These are phyloP conservation scores for Musa balbisiana DNA, from an alignment of 202 grass and related monocot species.

Conservation along the genomic window DNA sequence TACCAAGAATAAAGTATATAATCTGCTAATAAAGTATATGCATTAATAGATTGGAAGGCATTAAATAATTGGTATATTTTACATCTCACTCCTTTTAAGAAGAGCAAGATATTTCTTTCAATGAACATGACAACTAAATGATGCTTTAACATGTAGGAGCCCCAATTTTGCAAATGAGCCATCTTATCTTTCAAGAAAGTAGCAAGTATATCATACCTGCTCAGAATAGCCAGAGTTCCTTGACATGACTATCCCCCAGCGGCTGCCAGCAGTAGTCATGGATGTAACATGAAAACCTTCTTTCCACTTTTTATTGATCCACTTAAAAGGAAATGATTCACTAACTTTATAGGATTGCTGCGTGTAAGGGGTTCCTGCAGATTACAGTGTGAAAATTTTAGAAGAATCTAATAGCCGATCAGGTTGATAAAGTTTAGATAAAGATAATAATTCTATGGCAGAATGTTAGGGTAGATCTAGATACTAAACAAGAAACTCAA, in stretches of 20 bases:
- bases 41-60: not conserved
- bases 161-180: not conserved
- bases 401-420: too few relatives aligned
- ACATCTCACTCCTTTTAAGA: not conserved
- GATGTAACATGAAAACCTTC: slow-evolving; percentile 99
- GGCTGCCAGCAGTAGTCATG: slow-evolving; percentile 84
- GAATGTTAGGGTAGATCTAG: too few relatives aligned
- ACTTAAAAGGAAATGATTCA: slow-evolving; percentile 95
- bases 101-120: not conserved
- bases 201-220: slow-evolving; percentile 36
- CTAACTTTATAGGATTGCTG: slow-evolving; percentile 99
- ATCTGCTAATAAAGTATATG: not conserved
- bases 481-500: too few relatives aligned
- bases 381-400: not conserved
- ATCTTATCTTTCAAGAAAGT: not conserved
- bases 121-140: not conserved
- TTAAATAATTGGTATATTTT: not conserved
- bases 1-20: not conserved
- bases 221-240: slow-evolving; percentile 76
- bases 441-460: too few relatives aligned
- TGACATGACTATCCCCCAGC: slow-evolving; percentile 96
- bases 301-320: slow-evolving; percentile 99
- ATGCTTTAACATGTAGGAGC: not conserved
- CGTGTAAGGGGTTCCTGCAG: slow-evolving; percentile 66
- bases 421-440: too few relatives aligned